Conservation (phyloP, 2,329 filamentous ascomycete genomes). For the Madurella fahalii region DNA sequence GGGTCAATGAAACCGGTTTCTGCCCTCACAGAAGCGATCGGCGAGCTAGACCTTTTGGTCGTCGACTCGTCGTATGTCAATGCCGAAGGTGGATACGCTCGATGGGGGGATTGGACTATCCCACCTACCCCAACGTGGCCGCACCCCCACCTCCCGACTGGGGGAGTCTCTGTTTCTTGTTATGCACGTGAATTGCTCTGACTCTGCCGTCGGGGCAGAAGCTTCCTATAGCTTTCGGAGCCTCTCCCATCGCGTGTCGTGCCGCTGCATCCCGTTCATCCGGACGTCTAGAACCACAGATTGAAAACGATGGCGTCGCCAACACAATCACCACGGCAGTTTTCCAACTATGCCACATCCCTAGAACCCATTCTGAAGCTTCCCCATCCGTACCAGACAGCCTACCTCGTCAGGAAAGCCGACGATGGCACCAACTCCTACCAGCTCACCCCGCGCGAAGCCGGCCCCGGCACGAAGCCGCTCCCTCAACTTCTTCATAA, state of each 20-base stretch:
- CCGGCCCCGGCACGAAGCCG: conserved; percentile 7
- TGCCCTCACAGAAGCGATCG: neutral
- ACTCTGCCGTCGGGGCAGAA: neutral
- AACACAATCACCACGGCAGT: conserved; percentile 19
- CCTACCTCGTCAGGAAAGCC: conserved; percentile 25
- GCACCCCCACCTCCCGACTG: no score
- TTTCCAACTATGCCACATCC: conserved; percentile 25
- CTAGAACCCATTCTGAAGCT: conserved; percentile 29
- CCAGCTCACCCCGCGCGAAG: conserved; percentile 16
- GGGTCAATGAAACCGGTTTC: conserved; percentile 8
- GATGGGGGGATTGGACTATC: neutral
- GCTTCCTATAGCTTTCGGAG: neutral
- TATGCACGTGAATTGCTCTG: neutral
- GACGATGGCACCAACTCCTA: conserved; percentile 11
- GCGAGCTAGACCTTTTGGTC: neutral
- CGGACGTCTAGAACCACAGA: neutral
- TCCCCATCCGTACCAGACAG: conserved; percentile 30
- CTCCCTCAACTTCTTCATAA: conserved; percentile 27
- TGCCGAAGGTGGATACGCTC: conserved; percentile 1
- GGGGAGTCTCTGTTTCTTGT: neutral
- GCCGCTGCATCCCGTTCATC: no score
- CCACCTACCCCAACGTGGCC: neutral
- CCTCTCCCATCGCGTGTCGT: neutral
- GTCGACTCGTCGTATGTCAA: neutral
- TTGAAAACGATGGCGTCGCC: conserved; percentile 13